Conservation (phyloP, 2,329 filamentous ascomycete species). For the Trichophyton mentagrophytes region DNA sequence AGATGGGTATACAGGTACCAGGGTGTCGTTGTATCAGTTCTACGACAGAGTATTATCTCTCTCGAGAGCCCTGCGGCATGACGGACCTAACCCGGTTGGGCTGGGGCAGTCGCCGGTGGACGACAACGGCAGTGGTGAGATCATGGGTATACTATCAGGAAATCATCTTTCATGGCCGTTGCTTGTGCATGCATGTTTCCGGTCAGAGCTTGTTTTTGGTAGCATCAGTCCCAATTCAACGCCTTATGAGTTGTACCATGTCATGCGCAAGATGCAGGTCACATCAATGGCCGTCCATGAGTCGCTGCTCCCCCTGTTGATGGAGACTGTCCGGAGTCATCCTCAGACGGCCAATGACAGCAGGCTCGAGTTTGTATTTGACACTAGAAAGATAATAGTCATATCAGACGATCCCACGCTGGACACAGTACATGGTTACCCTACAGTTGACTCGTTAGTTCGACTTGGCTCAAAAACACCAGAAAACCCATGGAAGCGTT, state of each 20-base stretch:
- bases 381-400: slow-evolving; percentile 9
- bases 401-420: slow-evolving; percentile 9
- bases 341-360: slow-evolving; percentile 2
- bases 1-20: slow-evolving; percentile 5
- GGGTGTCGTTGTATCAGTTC: slow-evolving; percentile 9
- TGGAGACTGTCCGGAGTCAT: slow-evolving; percentile 3
- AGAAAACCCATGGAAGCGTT: slow-evolving; percentile 2
- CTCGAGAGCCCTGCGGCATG: slow-evolving; percentile 7
- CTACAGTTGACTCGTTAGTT: slow-evolving; percentile 8
- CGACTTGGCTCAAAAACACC: slow-evolving; percentile 7
- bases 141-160: slow-evolving; percentile 9
- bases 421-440: slow-evolving; percentile 8
- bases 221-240: slow-evolving; percentile 10
- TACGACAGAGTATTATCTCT: slow-evolving; percentile 8
- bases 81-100: slow-evolving; percentile 9
- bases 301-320: slow-evolving; percentile 9
- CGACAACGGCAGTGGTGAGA: slow-evolving; percentile 10
- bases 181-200: slow-evolving; percentile 10
- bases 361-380: slow-evolving; percentile 4
- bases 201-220: slow-evolving; percentile 10
- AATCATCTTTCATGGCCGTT: slow-evolving; percentile 11
- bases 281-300: slow-evolving; percentile 10
- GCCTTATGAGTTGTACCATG: slow-evolving; percentile 10
- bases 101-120: slow-evolving; percentile 6
- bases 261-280: slow-evolving; percentile 12